Conservation (phyloP, 495 filamentous ascomycete genomes). For the Penicillium soppii region DNA sequence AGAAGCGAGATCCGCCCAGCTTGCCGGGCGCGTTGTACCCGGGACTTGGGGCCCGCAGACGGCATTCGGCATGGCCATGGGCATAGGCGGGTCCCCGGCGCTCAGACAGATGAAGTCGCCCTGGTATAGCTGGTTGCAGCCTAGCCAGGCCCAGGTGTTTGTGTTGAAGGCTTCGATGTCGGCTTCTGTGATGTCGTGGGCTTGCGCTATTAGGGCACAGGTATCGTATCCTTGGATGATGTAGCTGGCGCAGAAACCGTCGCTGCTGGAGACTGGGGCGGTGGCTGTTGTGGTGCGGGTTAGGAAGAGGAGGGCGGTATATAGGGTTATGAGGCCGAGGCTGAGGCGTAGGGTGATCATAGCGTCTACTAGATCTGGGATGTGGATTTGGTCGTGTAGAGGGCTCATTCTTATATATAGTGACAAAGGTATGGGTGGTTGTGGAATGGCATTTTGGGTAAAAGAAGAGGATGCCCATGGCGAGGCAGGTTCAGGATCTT, state of each 20-base stretch:
- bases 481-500: too few species aligned
- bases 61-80: constrained; percentile 15
- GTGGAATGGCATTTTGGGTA: too few species aligned
- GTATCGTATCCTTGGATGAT: constrained; percentile 5
- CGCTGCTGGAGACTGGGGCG: not conserved
- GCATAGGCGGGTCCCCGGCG: constrained; percentile 10
- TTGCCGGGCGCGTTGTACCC: constrained; percentile 11
- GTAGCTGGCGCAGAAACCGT: not conserved
- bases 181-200: constrained; percentile 5
- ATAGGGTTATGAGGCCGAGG: too few species aligned
- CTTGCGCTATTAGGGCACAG: constrained; percentile 5
- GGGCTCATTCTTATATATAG: not conserved
- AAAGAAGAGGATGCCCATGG: too few species aligned
- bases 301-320: not conserved
- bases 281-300: not conserved
- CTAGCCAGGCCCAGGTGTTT: constrained; percentile 13
- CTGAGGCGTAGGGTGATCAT: too few species aligned
- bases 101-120: constrained; percentile 18
- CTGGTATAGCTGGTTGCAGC: constrained; percentile 10
- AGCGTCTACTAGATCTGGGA: not conserved
- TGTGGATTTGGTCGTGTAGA: not conserved
- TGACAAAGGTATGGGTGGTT: too few species aligned
- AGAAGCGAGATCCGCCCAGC: constrained; percentile 6
- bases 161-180: constrained; percentile 16
- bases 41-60: constrained; percentile 23